Base-by-base conservation (phyloP, 176 grass and related monocot genomes). In the Zizania latifolia region DNA sequence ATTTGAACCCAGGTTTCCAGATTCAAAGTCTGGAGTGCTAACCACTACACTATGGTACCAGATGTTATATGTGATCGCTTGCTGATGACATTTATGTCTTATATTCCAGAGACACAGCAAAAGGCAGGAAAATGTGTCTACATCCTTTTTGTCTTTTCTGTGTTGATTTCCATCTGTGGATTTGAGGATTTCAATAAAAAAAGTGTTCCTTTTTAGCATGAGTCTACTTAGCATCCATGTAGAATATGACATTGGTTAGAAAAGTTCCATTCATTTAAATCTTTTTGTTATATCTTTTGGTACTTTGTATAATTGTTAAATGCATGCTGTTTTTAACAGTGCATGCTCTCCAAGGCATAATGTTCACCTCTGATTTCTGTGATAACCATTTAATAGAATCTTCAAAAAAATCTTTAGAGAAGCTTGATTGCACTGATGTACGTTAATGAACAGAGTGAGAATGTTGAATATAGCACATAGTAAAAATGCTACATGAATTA, bases 21-120 rank as follows among this genome's bases (percentile, higher is more conserved):
- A 96, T 96, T 96, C 93, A 96, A 90, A 92, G 89, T 96, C 87
- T 92, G 84, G 87, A 92, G 89, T 92, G 92, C 78, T 92, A 89
- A 87, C 92, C 83, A 82, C 92, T 92, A 92, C 89, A 96, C 89
- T 71, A 96, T 92, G 70, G 81, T 85, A 89, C 92, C 86, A 1
- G 1, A 17, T 50, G 36, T 68, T 70, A 32, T 81, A 46, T 78
- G 1, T 60, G 15, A 1, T 30, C 31, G 11, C 7, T 50, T 23
- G 30, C 36, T 40, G 36, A 60, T 60, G 28, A 60, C 2, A 31
- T 32, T 61, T 60, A 26, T 61, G 6, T 62, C 59, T 62, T 62
- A 38, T 51, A 51, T 38, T 62, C 23, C 31, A 30, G n/a, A n/a
- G n/a, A n/a, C n/a, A n/a, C n/a, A n/a, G n/a, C n/a, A n/a, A n/a